phyloP scores from a whole-genome alignment of 495 filamentous ascomycete genomes.

The Mycothermus thermophilus region DNA sequence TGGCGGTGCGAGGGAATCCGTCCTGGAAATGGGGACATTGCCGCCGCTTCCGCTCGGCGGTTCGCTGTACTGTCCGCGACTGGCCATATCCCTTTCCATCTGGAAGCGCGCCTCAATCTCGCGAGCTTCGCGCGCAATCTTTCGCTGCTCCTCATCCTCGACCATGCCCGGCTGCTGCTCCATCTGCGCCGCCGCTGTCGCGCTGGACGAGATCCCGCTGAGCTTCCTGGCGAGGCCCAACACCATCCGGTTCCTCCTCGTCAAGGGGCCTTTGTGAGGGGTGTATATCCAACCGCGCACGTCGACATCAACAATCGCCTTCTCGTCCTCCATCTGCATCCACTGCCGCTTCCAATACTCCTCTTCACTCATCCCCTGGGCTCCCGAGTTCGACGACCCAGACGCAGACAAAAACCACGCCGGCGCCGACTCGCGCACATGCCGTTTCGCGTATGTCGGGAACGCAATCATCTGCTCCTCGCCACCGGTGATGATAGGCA shows the following conservation, averaged over 20 bases:
- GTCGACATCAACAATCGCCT: conserved; percentile 81
- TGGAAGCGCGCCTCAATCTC: conserved; percentile 57
- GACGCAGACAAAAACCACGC: too few relatives aligned
- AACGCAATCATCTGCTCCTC: conserved; percentile 91
- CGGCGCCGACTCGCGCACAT: conserved; percentile 34
- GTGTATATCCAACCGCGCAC: conserved; percentile 88
- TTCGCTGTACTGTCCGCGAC: conserved; percentile 43
- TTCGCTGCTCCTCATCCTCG: conserved; percentile 39
- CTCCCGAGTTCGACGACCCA: not conserved
- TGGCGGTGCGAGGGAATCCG: conserved; percentile 21
- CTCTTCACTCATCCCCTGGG: conserved; percentile 30
- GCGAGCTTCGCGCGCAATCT: conserved; percentile 57
- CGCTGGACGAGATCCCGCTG: conserved; percentile 67
- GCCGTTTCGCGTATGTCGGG: conserved; percentile 70
- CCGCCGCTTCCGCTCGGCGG: conserved; percentile 18
- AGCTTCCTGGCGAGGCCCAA: conserved; percentile 71
- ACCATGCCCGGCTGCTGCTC: conserved; percentile 22
- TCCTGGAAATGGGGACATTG: conserved; percentile 14
- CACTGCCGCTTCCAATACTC: conserved; percentile 59
- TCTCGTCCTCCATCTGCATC: conserved; percentile 57
- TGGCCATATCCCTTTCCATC: conserved; percentile 55
- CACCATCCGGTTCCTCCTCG: conserved; percentile 69
- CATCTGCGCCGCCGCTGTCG: conserved; percentile 11
- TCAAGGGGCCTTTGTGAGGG: conserved; percentile 77
- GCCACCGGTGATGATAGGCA: conserved; percentile 60